These are phyloP conservation scores for Monosporozyma servazzii DNA, from an alignment of 805 yeast genomes.

Conservation along the genomic window DNA sequence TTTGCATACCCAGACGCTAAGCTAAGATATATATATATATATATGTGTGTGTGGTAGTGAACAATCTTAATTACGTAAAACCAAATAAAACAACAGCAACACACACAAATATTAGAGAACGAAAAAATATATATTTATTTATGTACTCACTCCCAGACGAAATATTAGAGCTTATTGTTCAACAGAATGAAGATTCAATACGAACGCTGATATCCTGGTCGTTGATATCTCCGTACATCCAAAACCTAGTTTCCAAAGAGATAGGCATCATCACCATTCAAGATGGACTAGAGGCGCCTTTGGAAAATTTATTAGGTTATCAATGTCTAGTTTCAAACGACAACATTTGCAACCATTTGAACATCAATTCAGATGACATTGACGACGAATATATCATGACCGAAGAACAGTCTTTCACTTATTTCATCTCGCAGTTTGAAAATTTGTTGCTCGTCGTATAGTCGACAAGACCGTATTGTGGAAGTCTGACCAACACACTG, in stretches of 20 bases:
- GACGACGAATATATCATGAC: background rate
- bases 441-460: conserved; percentile 17
- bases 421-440: conserved; percentile 8
- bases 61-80: too few relatives aligned
- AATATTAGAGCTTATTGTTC: conserved; percentile 17
- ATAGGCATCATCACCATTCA: conserved; percentile 20
- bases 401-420: conserved; percentile 1
- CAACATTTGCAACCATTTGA: conserved; percentile 7
- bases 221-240: conserved; percentile 11
- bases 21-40: too few relatives aligned
- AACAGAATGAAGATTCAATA: conserved; percentile 16
- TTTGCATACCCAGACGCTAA: too few relatives aligned
- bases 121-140: too few relatives aligned
- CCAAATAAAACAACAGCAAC: background rate
- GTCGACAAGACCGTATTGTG: conserved; percentile 18
- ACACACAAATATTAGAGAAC: background rate
- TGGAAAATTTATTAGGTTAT: conserved; percentile 10
- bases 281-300: conserved; percentile 8
- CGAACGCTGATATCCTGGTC: conserved; percentile 21
- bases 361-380: conserved; percentile 10
- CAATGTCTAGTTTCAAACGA: conserved; percentile 6
- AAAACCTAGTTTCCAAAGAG: conserved; percentile 5
- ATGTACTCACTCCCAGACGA: conserved; percentile 18
- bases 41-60: background rate
- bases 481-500: conserved; percentile 12